Evolutionary conservation across 2,329 filamentous ascomycete genomes (phyloP).

Genomic region (Rugonectria rugulosa): DNA sequence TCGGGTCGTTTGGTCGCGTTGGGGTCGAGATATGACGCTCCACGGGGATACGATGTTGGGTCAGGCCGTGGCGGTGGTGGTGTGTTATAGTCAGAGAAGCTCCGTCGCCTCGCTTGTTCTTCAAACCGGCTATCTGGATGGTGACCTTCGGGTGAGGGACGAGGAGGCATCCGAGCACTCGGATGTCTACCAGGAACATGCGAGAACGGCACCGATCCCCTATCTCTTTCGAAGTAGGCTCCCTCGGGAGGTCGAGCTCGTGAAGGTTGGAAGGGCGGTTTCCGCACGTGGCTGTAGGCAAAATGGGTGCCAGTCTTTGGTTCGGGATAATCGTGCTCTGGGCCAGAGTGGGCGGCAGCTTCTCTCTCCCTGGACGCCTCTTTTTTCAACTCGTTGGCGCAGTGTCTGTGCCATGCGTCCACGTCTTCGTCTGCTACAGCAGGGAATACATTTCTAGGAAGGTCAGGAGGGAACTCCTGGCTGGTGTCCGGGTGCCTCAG

Average conservation of each 20-base stretch:
- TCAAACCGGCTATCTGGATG: slow-evolving; percentile 51
- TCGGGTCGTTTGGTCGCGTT: slow-evolving; percentile 38
- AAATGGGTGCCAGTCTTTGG: slow-evolving; percentile 50
- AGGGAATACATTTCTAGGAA: slow-evolving; percentile 73
- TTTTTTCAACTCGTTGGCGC: slow-evolving; percentile 72
- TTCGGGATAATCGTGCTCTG: slow-evolving; percentile 42
- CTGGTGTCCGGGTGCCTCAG: slow-evolving; percentile 79
- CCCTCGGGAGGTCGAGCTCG: slow-evolving; percentile 42
- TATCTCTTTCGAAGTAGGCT: slow-evolving; percentile 45
- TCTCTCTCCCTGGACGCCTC: slow-evolving; percentile 59
- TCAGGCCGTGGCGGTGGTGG: slow-evolving; percentile 46
- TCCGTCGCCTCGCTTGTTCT: slow-evolving; percentile 54
- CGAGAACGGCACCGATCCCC: slow-evolving; percentile 48
- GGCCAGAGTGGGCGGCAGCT: slow-evolving; percentile 35
- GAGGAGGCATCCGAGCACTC: slow-evolving; percentile 39
- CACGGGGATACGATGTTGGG: slow-evolving; percentile 36
- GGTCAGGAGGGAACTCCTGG: slow-evolving; percentile 67
- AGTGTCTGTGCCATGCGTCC: slow-evolving; percentile 83
- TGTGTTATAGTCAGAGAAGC: slow-evolving; percentile 59
- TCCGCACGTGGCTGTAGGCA: slow-evolving; percentile 43
- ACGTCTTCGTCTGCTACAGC: slow-evolving; percentile 78
- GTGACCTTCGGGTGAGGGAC: slow-evolving; percentile 45
- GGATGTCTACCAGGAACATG: slow-evolving; percentile 50
- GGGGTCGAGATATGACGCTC: slow-evolving; percentile 46
- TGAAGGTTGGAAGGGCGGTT: slow-evolving; percentile 39